These are phyloP conservation scores for Hippophae tibetana DNA, from an alignment of 306 rosid species.

Conservation along the genomic window DNA sequence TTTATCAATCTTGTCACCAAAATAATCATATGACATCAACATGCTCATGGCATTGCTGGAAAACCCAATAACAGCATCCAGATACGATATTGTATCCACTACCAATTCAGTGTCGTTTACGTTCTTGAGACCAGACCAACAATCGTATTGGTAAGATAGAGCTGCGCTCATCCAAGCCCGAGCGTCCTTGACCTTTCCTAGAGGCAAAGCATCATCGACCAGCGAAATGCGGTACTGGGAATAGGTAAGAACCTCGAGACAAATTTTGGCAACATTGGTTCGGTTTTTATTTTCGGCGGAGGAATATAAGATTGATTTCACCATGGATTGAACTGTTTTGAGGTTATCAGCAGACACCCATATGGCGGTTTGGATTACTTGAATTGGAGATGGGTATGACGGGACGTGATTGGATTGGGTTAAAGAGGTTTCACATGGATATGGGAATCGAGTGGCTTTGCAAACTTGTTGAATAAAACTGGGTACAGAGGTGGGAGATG, in stretches of 20 bases:
- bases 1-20: conserved; percentile 35
- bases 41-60: conserved; percentile 74
- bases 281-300: conserved; percentile 41
- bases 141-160: conserved; percentile 58
- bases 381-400: conserved; percentile 25
- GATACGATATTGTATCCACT: conserved; percentile 43
- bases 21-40: conserved; percentile 41
- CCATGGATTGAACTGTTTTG: conserved; percentile 44
- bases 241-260: conserved; percentile 35
- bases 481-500: not conserved
- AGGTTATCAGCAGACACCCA: conserved; percentile 35
- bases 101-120: conserved; percentile 65
- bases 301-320: conserved; percentile 30
- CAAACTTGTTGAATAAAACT: conserved; percentile 40
- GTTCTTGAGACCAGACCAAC: conserved; percentile 70
- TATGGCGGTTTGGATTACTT: conserved; percentile 43
- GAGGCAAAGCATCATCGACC: conserved; percentile 30
- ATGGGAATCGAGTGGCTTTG: conserved; percentile 65
- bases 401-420: conserved; percentile 21
- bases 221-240: conserved; percentile 50
- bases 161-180: conserved; percentile 76
- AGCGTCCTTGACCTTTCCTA: conserved; percentile 38
- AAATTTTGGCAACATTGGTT: conserved; percentile 48
- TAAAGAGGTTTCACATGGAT: conserved; percentile 42
- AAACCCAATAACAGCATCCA: conserved; percentile 24